Evolutionary conservation across 2,329 filamentous ascomycete genomes (phyloP), one percentile per base, ranked within the genome.

Genomic region (Clonostachys solani): DNA sequence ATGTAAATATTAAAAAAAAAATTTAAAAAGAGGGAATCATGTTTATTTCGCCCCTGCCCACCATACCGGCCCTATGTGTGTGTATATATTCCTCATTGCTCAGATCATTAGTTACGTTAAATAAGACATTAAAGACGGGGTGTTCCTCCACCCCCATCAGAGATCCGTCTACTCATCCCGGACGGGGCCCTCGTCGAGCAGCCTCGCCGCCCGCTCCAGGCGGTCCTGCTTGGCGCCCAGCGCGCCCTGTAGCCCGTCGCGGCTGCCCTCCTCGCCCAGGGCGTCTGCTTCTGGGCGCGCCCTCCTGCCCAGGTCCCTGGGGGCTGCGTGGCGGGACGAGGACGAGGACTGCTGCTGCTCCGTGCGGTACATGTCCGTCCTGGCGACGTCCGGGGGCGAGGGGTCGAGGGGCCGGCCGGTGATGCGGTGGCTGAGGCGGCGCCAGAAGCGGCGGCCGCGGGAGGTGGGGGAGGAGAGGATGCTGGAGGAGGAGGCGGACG

Each of bases 151-250:
- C 23, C 23, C 23, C 23, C 23, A 29, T 29, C 23, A 29, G 6
- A 29, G 23, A 29, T 3, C 23, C 23, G 23, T 10, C 23, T 29
- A 29, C 23, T 29, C 23, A 10, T 29, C 23, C 23, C 23, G 23
- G 5, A 10, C 23, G 36, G 36, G 36, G 3, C 58, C 56, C 40
- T 60, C 56, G 33, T 56, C 54, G 37, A 74, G 58, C 44, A 76
- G 54, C 46, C 57, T 61, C 33, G 66, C 62, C 2, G 73, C 72
- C 33, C 72, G 60, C 38, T 60, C 57, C 29, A 76, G 50, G 44
- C 73, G 62, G 38, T 68, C 67, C 44, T 66, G 61, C 49, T 60
- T 68, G 42, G 67, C 61, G 42, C 54, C 57, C 42, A 71, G 52
- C 3, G 60, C 60, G 9, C 57, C 57, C 38, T 49, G 53, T 10